phyloP scores from a whole-genome alignment of 768 basidiomycete genomes.

The Boletus tylopilopsis region DNA sequence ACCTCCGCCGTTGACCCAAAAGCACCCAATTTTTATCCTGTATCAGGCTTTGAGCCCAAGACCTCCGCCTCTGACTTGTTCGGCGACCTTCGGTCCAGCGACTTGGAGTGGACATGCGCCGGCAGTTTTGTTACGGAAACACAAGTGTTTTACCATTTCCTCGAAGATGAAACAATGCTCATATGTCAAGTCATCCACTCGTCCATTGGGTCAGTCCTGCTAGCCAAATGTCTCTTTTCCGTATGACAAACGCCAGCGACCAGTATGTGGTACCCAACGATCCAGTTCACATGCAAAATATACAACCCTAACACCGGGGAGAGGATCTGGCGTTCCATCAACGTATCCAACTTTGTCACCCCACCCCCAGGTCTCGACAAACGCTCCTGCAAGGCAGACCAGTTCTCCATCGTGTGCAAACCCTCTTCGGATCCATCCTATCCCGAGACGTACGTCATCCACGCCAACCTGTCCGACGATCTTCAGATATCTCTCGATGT shows the following conservation, averaged over 20 bases:
- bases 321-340: conserved; percentile 81
- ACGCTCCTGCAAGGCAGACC: conserved; percentile 80
- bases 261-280: conserved; percentile 90
- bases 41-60: conserved; percentile 48
- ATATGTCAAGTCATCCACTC: conserved; percentile 90
- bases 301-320: conserved; percentile 75
- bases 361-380: conserved; percentile 79
- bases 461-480: conserved; percentile 74
- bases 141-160: conserved; percentile 78
- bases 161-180: conserved; percentile 73
- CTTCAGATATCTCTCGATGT: conserved; percentile 78
- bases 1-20: conserved; percentile 55
- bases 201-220: conserved; percentile 68
- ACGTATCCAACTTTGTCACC: conserved; percentile 74
- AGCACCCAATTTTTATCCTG: conserved; percentile 81
- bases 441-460: conserved; percentile 77
- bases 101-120: conserved; percentile 79
- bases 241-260: conserved; percentile 10
- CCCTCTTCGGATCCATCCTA: conserved; percentile 49
- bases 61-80: conserved; percentile 56
- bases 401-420: conserved; percentile 74
- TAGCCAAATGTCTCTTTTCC: conserved; percentile 2
- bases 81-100: conserved; percentile 71
- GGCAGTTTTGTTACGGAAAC: conserved; percentile 90
- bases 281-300: conserved; percentile 91